Percentiles rank a stretch among this genome's conserved stretches.
phyloP scores from a whole-genome alignment of 1,284 basidiomycete species.

The Pyrrhoderma lamaoense region DNA sequence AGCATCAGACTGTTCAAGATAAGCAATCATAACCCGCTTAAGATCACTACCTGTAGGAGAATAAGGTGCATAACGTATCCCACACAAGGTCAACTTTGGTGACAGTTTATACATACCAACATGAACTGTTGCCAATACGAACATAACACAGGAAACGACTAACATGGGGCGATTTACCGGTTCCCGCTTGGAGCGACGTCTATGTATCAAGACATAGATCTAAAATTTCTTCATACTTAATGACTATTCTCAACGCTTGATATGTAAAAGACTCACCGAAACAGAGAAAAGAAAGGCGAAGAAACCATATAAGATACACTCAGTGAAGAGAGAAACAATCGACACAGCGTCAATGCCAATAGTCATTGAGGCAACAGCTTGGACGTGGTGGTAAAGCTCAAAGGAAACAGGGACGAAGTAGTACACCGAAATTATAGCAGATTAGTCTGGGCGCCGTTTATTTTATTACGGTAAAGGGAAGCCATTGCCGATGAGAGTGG shows the following conservation, averaged over 20 bases:
- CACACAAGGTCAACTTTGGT: too few relatives aligned
- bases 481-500: too few relatives aligned
- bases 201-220: too few relatives aligned
- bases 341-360: slow-evolving; percentile 4
- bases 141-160: slow-evolving; percentile 10
- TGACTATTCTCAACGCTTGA: background rate
- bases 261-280: slow-evolving; percentile 3
- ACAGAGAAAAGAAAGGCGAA: slow-evolving; percentile 14
- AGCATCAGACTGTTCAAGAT: slow-evolving; percentile 5
- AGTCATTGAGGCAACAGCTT: background rate
- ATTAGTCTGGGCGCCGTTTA: background rate
- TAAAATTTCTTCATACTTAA: too few relatives aligned
- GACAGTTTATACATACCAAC: too few relatives aligned
- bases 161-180: slow-evolving; percentile 14
- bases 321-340: slow-evolving; percentile 8
- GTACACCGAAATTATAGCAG: background rate
- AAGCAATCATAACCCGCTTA: slow-evolving; percentile 13
- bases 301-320: slow-evolving; percentile 9
- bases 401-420: background rate
- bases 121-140: slow-evolving; percentile 11
- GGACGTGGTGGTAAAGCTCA: background rate
- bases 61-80: too few relatives aligned
- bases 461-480: too few relatives aligned
- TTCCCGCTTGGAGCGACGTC: background rate
- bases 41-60: slow-evolving; percentile 16